Percentiles rank a stretch among this genome's conserved stretches.
Evolutionary conservation across 768 basidiomycete species (phyloP).

Genomic region (Tulasnella sp.): DNA sequence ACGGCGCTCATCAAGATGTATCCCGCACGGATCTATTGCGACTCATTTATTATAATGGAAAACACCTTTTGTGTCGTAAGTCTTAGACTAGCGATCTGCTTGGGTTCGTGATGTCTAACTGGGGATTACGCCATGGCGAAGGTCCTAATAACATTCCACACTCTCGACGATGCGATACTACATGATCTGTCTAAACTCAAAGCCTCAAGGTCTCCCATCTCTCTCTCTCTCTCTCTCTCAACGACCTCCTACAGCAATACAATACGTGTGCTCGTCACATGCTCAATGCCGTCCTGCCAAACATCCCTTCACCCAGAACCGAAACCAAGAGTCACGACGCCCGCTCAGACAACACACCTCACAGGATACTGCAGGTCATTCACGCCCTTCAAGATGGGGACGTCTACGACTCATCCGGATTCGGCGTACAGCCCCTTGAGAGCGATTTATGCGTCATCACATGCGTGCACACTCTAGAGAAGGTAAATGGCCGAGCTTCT

Average conservation of each 20-base stretch:
- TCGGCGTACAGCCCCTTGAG: conserved; percentile 36
- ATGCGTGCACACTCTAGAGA: conserved; percentile 55
- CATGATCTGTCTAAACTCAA: too few relatives aligned
- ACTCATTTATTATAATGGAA: too few relatives aligned
- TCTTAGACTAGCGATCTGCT: too few relatives aligned
- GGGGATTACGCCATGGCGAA: too few relatives aligned
- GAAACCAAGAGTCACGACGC: conserved; percentile 26
- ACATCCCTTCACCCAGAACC: conserved; percentile 31
- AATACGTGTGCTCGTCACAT: conserved; percentile 34
- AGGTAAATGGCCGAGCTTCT: too few relatives aligned
- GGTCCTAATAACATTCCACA: too few relatives aligned
- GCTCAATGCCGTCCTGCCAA: conserved; percentile 38
- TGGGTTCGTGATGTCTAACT: too few relatives aligned
- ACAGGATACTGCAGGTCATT: conserved; percentile 40
- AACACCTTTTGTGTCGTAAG: too few relatives aligned
- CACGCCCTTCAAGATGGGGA: conserved; percentile 36
- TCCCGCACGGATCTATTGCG: too few relatives aligned
- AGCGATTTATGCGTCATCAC: conserved; percentile 35
- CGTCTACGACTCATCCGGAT: conserved; percentile 45
- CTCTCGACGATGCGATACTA: too few relatives aligned
- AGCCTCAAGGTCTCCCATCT: background rate
- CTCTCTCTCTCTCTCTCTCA: too few relatives aligned
- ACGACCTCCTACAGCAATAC: conserved; percentile 37
- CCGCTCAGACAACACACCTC: conserved; percentile 23
- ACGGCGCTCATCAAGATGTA: too few relatives aligned